Conservation (phyloP, 2,329 filamentous ascomycete genomes). For the Trichoderma simmonsii region DNA sequence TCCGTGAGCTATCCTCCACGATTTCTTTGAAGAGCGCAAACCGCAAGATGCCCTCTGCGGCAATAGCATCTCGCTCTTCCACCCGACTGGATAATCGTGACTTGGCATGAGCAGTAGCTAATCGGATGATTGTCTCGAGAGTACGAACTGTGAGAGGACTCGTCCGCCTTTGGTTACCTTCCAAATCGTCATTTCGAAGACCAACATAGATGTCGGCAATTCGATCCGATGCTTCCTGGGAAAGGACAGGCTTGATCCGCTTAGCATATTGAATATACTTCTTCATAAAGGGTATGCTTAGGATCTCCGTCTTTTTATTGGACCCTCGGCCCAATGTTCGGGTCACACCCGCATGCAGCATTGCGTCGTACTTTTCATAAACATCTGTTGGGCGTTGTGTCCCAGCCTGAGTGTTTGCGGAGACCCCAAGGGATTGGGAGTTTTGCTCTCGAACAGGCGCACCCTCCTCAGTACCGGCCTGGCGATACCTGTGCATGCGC, state of each 20-base stretch:
- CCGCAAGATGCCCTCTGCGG: conserved; percentile 84
- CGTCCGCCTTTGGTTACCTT: conserved; percentile 88
- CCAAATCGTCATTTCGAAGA: conserved; percentile 91
- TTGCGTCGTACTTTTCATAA: conserved; percentile 92
- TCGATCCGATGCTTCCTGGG: conserved; percentile 86
- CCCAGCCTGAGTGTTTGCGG: conserved; percentile 72
- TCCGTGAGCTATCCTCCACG: conserved; percentile 71
- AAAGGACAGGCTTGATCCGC: conserved; percentile 84
- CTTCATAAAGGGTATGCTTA: conserved; percentile 98
- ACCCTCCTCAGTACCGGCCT: conserved; percentile 89
- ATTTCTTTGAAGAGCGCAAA: conserved; percentile 98
- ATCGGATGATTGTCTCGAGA: conserved; percentile 94
- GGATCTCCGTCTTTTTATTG: conserved; percentile 75
- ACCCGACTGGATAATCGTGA: conserved; percentile 82
- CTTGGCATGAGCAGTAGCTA: conserved; percentile 94
- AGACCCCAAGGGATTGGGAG: conserved; percentile 81
- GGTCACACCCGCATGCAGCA: conserved; percentile 90
- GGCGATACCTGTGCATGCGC: conserved; percentile 93
- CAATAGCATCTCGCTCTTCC: conserved; percentile 81
- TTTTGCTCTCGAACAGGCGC: conserved; percentile 87
- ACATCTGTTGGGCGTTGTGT: conserved; percentile 78
- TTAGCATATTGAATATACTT: conserved; percentile 99
- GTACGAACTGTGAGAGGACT: conserved; percentile 96
- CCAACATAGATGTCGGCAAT: conserved; percentile 90
- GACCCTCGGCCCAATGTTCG: conserved; percentile 70